phyloP scores from a whole-genome alignment of 2,329 filamentous ascomycete genomes.

The Colletotrichum incanum region DNA sequence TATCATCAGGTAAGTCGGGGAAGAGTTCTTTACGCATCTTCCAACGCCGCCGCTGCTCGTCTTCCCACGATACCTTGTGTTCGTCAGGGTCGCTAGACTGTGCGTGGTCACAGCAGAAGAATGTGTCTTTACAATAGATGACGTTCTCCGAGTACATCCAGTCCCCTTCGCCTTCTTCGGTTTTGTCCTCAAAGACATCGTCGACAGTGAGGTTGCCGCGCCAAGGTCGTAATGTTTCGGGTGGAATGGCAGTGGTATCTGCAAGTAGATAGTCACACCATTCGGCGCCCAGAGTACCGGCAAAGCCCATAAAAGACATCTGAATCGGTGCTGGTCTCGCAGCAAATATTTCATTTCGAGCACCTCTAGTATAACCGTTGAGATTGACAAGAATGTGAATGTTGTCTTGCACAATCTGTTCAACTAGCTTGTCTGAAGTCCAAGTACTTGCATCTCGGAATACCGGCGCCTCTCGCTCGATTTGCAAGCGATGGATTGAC shows the following conservation, averaged over 20 bases:
- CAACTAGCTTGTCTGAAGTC: constrained; percentile 86
- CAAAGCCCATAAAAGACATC: constrained; percentile 99
- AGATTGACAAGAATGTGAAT: constrained; percentile 97
- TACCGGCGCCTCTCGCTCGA: constrained; percentile 91
- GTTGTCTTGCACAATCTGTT: constrained; percentile 87
- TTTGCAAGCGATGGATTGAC: constrained; percentile 91
- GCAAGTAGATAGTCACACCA: constrained; percentile 99
- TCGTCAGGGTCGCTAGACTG: constrained; percentile 87
- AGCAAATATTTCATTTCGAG: constrained; percentile 97
- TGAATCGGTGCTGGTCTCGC: constrained; percentile 95
- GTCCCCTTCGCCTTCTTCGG: constrained; percentile 77
- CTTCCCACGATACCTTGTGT: constrained; percentile 81
- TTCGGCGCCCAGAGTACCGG: constrained; percentile 93
- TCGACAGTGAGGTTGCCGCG: constrained; percentile 82
- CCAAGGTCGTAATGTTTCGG: constrained; percentile 84
- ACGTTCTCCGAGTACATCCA: constrained; percentile 99
- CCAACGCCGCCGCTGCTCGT: constrained; percentile 88
- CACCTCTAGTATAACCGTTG: constrained; percentile 97
- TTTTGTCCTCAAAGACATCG: constrained; percentile 78
- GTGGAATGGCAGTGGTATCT: constrained; percentile 88
- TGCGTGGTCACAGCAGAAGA: constrained; percentile 98
- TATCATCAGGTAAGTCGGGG: constrained; percentile 84
- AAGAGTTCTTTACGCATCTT: constrained; percentile 94
- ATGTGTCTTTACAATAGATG: constrained; percentile 93
- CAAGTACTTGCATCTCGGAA: constrained; percentile 92